Base-by-base conservation (phyloP, 2,329 filamentous ascomycete species). In the Samsoniella hepiali region DNA sequence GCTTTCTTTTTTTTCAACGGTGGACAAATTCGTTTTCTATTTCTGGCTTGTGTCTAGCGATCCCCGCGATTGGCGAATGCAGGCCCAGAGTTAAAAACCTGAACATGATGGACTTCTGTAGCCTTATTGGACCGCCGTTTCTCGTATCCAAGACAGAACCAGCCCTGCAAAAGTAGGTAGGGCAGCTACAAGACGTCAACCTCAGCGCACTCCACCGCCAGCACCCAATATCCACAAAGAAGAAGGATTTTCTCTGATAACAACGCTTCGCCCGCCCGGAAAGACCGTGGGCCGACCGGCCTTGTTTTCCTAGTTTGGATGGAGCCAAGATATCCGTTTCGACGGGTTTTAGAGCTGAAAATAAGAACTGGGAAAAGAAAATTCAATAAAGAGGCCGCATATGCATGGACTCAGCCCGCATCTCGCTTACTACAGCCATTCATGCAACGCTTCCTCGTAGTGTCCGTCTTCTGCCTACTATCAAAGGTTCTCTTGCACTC, bases 301-400 rank as follows among this genome's bases (percentile, higher is more conserved):
- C 22, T 50, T 22, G 32, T 32, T n/a, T 58, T 50, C 57, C 57
- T 50, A 50, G 32, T 58, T 50, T 45, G 57, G 57, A 29, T 32
- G 9, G 22, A 10, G 31, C 32, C 32, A 36, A 36, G n/a, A 49
- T 38, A 10, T 29, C 44, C 40, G 13, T 42, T n/a, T 53, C 3
- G 13, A 22, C 22, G 31, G 17, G 45, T 10, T 34, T 31, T 6
- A 11, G n/a, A 27, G 22, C 40, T 45, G 31, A 58, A 9, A 22
- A 9, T 17, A 49, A 29, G n/a, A 29, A 1, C 22, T 40, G 38
- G 9, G 31, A 36, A 11, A 53, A 22, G 9, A 34, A 22, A 22
- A 22, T 22, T 47, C 8, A 29, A 53, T 11, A 32, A 31, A 11
- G 45, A 27, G 45, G 22, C 29, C 45, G 5, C 22, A 36, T 11